phyloP scores from a whole-genome alignment of 1,139 yeast species.

The Blastobotrys serpentis region DNA sequence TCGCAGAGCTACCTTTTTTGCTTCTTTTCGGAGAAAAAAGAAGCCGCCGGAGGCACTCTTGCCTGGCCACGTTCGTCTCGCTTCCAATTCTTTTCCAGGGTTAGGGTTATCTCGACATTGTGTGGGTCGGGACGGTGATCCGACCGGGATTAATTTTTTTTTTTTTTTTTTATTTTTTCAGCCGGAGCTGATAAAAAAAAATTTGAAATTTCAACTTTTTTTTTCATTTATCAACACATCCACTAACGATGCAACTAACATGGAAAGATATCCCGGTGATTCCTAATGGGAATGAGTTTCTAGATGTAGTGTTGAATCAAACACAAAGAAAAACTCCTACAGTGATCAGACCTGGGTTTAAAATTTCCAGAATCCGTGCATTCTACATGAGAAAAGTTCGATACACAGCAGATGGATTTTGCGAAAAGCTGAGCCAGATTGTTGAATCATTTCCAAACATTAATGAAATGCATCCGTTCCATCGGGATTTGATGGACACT shows the following conservation, averaged over 20 bases:
- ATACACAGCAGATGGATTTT: constrained; percentile 92
- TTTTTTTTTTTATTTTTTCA: background rate
- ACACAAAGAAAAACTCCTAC: constrained; percentile 99
- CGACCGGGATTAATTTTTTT: background rate
- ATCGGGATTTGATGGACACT: constrained; percentile 95
- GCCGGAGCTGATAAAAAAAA: constrained; percentile 8
- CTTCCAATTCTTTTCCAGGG: too few relatives aligned
- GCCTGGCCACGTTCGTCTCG: too few relatives aligned
- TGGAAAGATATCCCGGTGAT: constrained; percentile 98
- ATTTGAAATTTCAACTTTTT: background rate
- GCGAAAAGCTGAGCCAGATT: constrained; percentile 84
- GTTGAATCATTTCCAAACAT: constrained; percentile 91
- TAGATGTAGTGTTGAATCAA: constrained; percentile 94
- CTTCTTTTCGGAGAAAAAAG: background rate
- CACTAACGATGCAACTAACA: constrained; percentile 76
- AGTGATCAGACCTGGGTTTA: constrained; percentile 94
- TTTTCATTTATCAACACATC: constrained; percentile 7
- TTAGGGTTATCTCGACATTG: too few relatives aligned
- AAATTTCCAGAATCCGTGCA: constrained; percentile 94
- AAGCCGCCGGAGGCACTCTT: background rate
- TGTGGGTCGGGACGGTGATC: background rate
- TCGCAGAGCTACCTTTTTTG: background rate
- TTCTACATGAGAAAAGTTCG: constrained; percentile 97
- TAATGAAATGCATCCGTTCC: constrained; percentile 97
- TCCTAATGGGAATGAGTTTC: constrained; percentile 85